phyloP scores from a whole-genome alignment of 176 grass and related monocot species.

The Elymus sibiricus region DNA sequence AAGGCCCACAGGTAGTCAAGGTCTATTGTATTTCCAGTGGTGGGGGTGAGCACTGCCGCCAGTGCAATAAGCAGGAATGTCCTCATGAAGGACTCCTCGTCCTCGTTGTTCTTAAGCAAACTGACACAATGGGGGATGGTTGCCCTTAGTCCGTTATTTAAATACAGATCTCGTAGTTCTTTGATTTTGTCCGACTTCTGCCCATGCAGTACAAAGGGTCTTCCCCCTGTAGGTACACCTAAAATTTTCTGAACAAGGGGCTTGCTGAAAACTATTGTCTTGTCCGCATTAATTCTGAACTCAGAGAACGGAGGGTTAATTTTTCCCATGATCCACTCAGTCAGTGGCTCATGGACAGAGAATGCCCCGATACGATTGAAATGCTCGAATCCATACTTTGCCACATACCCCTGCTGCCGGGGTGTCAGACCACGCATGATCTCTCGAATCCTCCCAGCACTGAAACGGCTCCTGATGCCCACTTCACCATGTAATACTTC shows the following conservation, averaged over 20 bases:
- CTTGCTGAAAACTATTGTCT: conserved; percentile 4
- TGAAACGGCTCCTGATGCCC: conserved; percentile 1
- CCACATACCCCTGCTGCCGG: background rate
- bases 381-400: conserved; percentile 5
- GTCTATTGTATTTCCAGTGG: conserved; percentile 15
- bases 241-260: conserved; percentile 4
- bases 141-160: background rate
- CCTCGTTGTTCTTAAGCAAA: conserved; percentile 3
- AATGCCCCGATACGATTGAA: background rate
- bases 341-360: background rate
- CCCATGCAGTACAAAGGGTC: background rate
- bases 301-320: conserved; percentile 2
- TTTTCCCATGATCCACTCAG: conserved; percentile 16
- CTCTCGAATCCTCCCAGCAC: background rate
- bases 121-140: background rate
- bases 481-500: background rate
- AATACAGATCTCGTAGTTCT: background rate
- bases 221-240: background rate
- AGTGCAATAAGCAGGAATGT: conserved; percentile 14
- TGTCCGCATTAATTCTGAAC: background rate
- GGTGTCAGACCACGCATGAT: conserved; percentile 2
- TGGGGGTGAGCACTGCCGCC: conserved; percentile 4
- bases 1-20: conserved; percentile 6
- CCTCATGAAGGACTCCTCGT: conserved; percentile 10
- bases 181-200: background rate